Conservation (phyloP, 83 land plant genomes). For the Thuja plicata region DNA sequence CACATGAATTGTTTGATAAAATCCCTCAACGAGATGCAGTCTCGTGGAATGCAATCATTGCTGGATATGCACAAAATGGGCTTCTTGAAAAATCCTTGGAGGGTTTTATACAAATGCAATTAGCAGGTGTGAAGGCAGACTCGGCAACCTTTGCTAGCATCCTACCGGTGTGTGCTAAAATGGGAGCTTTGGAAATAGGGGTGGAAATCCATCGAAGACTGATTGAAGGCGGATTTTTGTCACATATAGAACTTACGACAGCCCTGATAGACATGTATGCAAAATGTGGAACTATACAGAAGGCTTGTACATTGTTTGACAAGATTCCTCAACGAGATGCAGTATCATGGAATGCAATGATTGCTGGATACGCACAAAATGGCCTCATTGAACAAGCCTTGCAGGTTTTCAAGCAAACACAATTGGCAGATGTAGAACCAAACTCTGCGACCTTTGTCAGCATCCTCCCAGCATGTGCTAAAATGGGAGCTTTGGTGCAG, state of each 20-base stretch:
- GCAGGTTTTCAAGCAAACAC: background rate
- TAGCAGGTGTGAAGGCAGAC: conserved; percentile 11
- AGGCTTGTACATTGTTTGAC: background rate
- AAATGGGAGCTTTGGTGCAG: conserved; percentile 9
- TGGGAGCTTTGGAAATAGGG: conserved; percentile 11
- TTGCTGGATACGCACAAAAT: background rate
- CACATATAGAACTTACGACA: background rate
- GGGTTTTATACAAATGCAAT: conserved; percentile 14
- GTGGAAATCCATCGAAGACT: background rate
- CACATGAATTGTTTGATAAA: conserved; percentile 1
- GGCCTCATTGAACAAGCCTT: background rate
- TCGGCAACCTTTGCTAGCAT: conserved; percentile 12
- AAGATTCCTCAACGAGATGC: conserved; percentile 1
- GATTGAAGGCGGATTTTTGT: background rate
- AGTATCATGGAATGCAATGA: conserved; percentile 3
- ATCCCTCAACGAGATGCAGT: conserved; percentile 9
- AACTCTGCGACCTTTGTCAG: background rate
- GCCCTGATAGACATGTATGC: conserved; percentile 13
- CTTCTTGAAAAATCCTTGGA: conserved; percentile 15
- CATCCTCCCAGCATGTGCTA: conserved; percentile 7
- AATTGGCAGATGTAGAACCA: background rate
- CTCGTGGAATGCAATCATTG: conserved; percentile 31
- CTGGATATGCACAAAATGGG: conserved; percentile 25
- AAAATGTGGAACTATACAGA: conserved; percentile 15
- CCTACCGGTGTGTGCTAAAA: background rate